phyloP scores from a whole-genome alignment of 2,329 filamentous ascomycete species.

The Aspergillus quadricinctus region DNA sequence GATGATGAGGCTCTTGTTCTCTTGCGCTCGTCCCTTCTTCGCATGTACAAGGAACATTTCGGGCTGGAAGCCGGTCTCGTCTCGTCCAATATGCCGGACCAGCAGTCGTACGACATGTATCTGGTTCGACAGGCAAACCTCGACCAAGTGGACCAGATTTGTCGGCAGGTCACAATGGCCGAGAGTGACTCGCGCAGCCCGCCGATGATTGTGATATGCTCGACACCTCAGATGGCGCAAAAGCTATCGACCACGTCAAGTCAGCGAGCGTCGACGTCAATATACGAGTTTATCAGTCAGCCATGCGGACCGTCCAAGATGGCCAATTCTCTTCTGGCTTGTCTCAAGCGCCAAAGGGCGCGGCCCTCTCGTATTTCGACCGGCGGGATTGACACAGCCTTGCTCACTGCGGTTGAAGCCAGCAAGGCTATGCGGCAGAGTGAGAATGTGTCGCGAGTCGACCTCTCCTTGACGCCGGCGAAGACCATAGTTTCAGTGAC shows the following conservation, averaged over 20 bases:
- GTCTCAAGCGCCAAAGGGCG: slow-evolving; percentile 16
- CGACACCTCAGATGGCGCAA: slow-evolving; percentile 19
- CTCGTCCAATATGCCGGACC: neutral
- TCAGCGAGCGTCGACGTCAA: slow-evolving; percentile 1
- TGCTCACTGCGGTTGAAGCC: neutral
- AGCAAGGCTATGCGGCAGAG: neutral
- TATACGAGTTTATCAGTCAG: slow-evolving; percentile 33
- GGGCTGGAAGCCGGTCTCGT: slow-evolving; percentile 10
- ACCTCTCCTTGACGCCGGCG: neutral
- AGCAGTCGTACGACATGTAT: slow-evolving; percentile 16
- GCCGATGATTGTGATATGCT: slow-evolving; percentile 29
- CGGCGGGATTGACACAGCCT: slow-evolving; percentile 19
- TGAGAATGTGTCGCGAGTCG: neutral
- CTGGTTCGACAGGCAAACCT: slow-evolving; percentile 21
- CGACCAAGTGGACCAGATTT: slow-evolving; percentile 12
- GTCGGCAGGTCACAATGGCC: neutral
- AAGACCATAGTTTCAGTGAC: slow-evolving; percentile 2
- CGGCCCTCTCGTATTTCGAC: slow-evolving; percentile 9
- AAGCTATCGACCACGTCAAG: slow-evolving; percentile 11
- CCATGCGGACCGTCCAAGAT: slow-evolving; percentile 33
- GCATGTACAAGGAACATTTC: slow-evolving; percentile 21
- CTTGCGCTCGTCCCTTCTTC: slow-evolving; percentile 15
- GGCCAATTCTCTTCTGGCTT: slow-evolving; percentile 24
- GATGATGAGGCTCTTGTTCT: neutral
- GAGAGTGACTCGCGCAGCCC: slow-evolving; percentile 6